These are phyloP conservation scores for Boechera retrofracta DNA, from an alignment of 345 rosid genomes.

Conservation along the genomic window DNA sequence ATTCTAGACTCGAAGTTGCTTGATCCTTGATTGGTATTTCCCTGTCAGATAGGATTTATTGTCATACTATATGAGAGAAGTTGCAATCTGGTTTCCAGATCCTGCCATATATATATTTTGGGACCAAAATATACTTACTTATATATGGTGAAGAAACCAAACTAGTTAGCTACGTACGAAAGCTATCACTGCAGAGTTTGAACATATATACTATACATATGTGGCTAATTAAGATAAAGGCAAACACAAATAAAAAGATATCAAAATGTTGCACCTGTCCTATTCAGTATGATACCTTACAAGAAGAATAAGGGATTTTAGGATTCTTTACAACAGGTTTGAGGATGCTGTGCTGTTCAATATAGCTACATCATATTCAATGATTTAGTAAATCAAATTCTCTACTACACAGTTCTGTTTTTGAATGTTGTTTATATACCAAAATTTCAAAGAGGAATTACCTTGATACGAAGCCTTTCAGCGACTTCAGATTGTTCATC, in stretches of 20 bases:
- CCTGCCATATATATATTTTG: neutral
- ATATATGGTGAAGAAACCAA: neutral
- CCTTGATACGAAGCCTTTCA: slow-evolving; percentile 86
- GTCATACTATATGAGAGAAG: neutral
- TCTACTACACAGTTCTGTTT: neutral
- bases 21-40: neutral
- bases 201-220: neutral
- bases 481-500: slow-evolving; percentile 96
- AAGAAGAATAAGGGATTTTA: slow-evolving; percentile 11
- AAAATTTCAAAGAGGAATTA: slow-evolving; percentile 35
- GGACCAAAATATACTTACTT: too few species aligned
- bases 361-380: slow-evolving; percentile 31
- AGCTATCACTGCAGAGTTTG: neutral
- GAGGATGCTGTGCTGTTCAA: slow-evolving; percentile 18
- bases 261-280: slow-evolving; percentile 17
- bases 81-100: neutral
- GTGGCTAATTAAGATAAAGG: neutral
- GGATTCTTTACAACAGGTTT: slow-evolving; percentile 18
- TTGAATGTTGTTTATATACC: neutral
- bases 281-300: slow-evolving; percentile 27
- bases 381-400: slow-evolving; percentile 16
- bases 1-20: neutral
- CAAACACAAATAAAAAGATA: neutral
- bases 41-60: neutral
- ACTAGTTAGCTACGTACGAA: neutral